Evolutionary conservation across 495 filamentous ascomycete genomes (phyloP).

Genomic region (Trichoderma erinaceum): DNA sequence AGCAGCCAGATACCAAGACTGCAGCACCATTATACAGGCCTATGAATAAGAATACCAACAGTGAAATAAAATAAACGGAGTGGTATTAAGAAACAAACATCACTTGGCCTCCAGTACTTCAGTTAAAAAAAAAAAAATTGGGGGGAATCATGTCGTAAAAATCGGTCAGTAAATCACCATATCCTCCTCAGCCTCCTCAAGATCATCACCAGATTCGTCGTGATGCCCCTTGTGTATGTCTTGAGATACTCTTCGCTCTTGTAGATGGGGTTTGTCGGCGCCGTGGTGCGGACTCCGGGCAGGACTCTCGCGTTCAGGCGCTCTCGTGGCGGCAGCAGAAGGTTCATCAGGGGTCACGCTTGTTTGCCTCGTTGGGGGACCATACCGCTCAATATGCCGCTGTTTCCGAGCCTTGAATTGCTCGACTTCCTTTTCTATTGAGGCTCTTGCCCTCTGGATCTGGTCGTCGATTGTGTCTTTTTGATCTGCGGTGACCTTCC

Average conservation of each 20-base stretch:
- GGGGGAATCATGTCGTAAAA: background rate
- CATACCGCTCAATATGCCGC: conserved; percentile 26
- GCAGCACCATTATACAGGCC: background rate
- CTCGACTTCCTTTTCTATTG: conserved; percentile 38
- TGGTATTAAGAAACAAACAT: background rate
- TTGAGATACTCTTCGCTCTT: conserved; percentile 22
- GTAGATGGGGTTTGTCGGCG: conserved; percentile 12
- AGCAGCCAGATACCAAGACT: background rate
- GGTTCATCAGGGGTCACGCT: conserved; percentile 17
- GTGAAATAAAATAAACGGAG: background rate
- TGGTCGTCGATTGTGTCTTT: conserved; percentile 43
- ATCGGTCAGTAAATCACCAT: conserved; percentile 71
- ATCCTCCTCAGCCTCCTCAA: conserved; percentile 73
- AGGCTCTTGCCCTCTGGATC: conserved; percentile 38
- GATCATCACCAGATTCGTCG: conserved; percentile 60
- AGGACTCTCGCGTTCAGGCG: conserved; percentile 20
- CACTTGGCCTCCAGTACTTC: conserved; percentile 9
- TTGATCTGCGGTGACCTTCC: conserved; percentile 58
- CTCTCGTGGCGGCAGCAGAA: background rate
- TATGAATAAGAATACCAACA: background rate
- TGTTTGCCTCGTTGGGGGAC: conserved; percentile 17
- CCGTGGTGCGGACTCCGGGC: conserved; percentile 21
- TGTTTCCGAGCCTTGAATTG: conserved; percentile 39
- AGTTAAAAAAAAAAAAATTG: conserved; percentile 4
- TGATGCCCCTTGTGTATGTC: conserved; percentile 42